Conservation (phyloP, 2,329 filamentous ascomycete genomes). For the Aspergillus sp. region DNA sequence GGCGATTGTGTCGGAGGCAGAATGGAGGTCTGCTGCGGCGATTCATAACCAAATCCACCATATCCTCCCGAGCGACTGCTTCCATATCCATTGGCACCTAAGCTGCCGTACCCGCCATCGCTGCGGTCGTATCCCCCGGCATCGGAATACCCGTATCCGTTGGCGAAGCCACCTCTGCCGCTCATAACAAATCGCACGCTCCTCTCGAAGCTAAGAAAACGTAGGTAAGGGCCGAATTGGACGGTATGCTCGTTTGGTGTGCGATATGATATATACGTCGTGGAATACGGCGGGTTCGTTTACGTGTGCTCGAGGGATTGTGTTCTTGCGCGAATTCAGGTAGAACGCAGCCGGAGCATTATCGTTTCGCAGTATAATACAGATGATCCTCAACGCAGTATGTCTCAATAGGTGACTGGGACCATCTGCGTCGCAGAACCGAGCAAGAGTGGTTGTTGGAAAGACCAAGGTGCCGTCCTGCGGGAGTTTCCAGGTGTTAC, state of each 20-base stretch:
- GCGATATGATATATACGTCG: not conserved
- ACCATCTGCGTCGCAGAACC: not conserved
- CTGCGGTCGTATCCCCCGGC: conserved; percentile 27
- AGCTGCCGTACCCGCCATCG: conserved; percentile 26
- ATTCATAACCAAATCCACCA: conserved; percentile 36
- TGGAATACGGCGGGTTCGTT: not conserved
- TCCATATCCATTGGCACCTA: conserved; percentile 29
- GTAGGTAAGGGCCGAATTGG: not conserved
- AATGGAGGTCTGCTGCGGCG: conserved; percentile 21
- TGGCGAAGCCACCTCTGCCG: conserved; percentile 28
- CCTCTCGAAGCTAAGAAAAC: not conserved
- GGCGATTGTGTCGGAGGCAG: conserved; percentile 21
- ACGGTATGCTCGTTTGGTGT: not conserved
- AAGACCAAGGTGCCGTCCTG: not conserved
- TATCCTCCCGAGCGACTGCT: conserved; percentile 36
- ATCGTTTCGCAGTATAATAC: not conserved
- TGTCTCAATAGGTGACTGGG: not conserved
- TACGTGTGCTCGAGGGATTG: not conserved
- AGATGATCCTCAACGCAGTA: not conserved
- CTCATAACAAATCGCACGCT: conserved; percentile 25
- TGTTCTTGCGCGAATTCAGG: not conserved
- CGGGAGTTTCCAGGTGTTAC: not conserved
- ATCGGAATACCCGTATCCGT: conserved; percentile 34
- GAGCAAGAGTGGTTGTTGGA: not conserved
- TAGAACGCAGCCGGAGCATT: not conserved